Base-by-base conservation (phyloP, 257 asterid genomes). In the Nicotiana benthamiana region DNA sequence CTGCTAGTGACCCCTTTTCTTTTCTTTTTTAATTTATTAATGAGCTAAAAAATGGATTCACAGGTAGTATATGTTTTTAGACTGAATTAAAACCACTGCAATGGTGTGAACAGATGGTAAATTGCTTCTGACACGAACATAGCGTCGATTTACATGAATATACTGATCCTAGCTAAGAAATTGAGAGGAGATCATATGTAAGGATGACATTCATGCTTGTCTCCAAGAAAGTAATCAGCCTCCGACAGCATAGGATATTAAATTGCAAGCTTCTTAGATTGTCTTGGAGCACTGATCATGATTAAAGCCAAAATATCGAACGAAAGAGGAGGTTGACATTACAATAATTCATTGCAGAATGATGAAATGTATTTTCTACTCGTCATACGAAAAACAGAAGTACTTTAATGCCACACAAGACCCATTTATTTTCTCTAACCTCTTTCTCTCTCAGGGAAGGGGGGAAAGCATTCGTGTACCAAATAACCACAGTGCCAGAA, bases 231-330 rank as follows among this genome's bases (percentile, higher is more conserved):
- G 61, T 24, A 72, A 72, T 26, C 26, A 72, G 51, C 61, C 36
- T 72, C 24, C 17, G 16, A 34, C 40, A 24, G 40, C 60, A 72
- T 12, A 48, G 60, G 24, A 46, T 48, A 46, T 72, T 24, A 24
- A 72, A 24, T 72, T 72, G 78, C 61, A 72, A 48, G 40, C 60
- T 72, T 72, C 77, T 46, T 72, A 15, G 61, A 72, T n/a, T 48
- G 60, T 46, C 61, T 72, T 46, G 61, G 40, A 24, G 78, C 61
- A 72, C 78, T 48, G 60, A 72, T 24, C 61, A 48, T 4, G 78
- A 72, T 8, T 3, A 24, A 72, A 72, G 13, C 61, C 5, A 48
- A 72, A 72, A 13, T 46, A 24, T 24, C 15, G 40, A 72, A 48
- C 17, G 20, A 15, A 46, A 72, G 22, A 22, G 61, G 40, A 72